Evolutionary conservation across 1,284 basidiomycete species (phyloP), one percentile per base, ranked within the genome.

Genomic region (Malassezia dermatis): DNA sequence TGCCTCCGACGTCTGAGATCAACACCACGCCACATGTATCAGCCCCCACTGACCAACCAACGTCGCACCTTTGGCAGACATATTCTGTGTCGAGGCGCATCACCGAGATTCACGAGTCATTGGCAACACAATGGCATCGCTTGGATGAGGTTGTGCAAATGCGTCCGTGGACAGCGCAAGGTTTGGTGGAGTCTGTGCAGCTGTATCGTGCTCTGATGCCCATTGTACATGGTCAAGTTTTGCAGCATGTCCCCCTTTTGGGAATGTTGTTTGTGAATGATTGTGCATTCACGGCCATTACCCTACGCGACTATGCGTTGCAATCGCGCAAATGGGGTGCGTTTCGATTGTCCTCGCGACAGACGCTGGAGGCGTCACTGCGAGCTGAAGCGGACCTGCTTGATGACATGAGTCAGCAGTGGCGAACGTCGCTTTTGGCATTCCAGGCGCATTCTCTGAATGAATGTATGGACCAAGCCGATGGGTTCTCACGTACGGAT

Each of bases 241-340:
- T 88, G 34, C 67, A 76, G 13, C 76, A 80, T 31, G 80, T 81
- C 0, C 78, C 84, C 4, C 81, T 82, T 13, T 76, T 80, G 26
- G 78, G 81, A 1, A 84, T 95, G 80, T 82, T 85, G 48, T 86
- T 88, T 69, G 83, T 86, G 23, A 96, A 96, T 74, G 88, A 94
- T 62, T 89, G 85, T 64, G 71, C 80, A 24, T 89, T 85, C 73
- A 77, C 95, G 12, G 75, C 79, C 0, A 27, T 17, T 49, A 53
- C 56, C 21, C 27, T 12, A 12, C 53, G n/a, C 24, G 34, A 27
- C 53, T 60, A 56, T 3, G 59, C 48, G 12, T 51, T 11, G 4
- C 23, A 39, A 24, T 44, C 3, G 51, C 43, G 15, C 47, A 56
- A 43, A 17, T 48, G 32, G 32, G 46, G 46, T 3, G 46, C 46